phyloP scores from a whole-genome alignment of 768 basidiomycete species.

The Chalciporus piperatus region DNA sequence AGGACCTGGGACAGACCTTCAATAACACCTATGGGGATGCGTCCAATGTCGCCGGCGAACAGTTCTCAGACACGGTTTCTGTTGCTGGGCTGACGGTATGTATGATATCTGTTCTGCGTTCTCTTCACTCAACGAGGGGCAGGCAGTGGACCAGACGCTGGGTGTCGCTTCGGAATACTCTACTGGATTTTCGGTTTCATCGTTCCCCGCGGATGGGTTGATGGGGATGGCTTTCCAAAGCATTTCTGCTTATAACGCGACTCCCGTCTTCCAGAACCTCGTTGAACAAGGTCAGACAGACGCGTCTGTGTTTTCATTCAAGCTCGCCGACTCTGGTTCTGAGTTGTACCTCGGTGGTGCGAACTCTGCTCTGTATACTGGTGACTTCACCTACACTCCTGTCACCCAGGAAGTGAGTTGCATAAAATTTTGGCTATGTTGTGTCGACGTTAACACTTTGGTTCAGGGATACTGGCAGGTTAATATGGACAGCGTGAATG shows the following conservation, averaged over 20 bases:
- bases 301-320: slow-evolving; percentile 44
- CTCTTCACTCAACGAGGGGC: not conserved
- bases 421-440: not conserved
- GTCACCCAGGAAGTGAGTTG: slow-evolving; percentile 8
- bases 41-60: slow-evolving; percentile 2
- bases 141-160: slow-evolving; percentile 15
- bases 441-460: not conserved
- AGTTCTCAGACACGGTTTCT: slow-evolving; percentile 10
- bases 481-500: slow-evolving; percentile 4
- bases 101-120: not conserved
- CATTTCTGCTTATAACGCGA: slow-evolving; percentile 33
- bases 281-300: slow-evolving; percentile 32
- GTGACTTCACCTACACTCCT: slow-evolving; percentile 37
- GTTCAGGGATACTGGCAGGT: slow-evolving; percentile 21
- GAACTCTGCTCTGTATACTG: slow-evolving; percentile 42
- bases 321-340: slow-evolving; percentile 38
- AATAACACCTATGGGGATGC: not conserved
- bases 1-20: slow-evolving; percentile 1
- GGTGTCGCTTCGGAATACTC: slow-evolving; percentile 14
- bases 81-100: slow-evolving; percentile 12
- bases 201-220: slow-evolving; percentile 25
- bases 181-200: not conserved
- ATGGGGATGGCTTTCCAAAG: slow-evolving; percentile 43
- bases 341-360: slow-evolving; percentile 54
- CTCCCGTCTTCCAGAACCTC: slow-evolving; percentile 41